phyloP scores from a whole-genome alignment of 352 stramenopile genomes.

The Pythium phragmiticola region DNA sequence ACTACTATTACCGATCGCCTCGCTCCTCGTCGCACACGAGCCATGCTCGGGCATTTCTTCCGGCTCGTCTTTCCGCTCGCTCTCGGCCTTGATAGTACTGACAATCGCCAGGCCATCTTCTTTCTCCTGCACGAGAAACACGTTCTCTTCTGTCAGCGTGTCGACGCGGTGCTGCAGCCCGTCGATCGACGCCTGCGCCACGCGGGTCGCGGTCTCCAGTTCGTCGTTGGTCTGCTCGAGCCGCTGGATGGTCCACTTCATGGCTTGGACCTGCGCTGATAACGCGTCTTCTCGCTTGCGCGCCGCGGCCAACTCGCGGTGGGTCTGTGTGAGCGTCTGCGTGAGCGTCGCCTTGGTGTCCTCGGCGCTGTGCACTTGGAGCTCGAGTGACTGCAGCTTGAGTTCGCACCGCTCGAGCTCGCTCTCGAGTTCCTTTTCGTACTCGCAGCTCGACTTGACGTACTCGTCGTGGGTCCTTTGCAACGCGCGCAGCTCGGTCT shows the following conservation, averaged over 20 bases:
- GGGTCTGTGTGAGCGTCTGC: conserved; percentile 16
- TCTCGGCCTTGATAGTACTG: not conserved
- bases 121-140: conserved; percentile 71
- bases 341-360: conserved; percentile 30
- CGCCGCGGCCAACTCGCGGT: conserved; percentile 32
- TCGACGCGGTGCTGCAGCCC: conserved; percentile 63
- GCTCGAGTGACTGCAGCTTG: conserved; percentile 31
- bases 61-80: not conserved
- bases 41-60: not conserved
- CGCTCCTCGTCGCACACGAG: conserved; percentile 1
- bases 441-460: conserved; percentile 71
- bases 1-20: not conserved
- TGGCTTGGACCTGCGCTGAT: conserved; percentile 37
- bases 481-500: conserved; percentile 44
- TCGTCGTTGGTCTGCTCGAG: conserved; percentile 74
- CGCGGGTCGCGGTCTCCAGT: conserved; percentile 58
- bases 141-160: conserved; percentile 52
- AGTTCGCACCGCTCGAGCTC: conserved; percentile 60
- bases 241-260: conserved; percentile 68
- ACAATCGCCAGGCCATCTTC: conserved; percentile 37
- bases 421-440: conserved; percentile 65
- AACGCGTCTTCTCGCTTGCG: conserved; percentile 35
- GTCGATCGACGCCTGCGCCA: conserved; percentile 56
- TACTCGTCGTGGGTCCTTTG: conserved; percentile 74
- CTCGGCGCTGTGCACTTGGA: conserved; percentile 32